Percentiles rank a stretch among this genome's conserved stretches.
Evolutionary conservation across 2,329 filamentous ascomycete species (phyloP).

Genomic region (Tolypocladium tundrense): DNA sequence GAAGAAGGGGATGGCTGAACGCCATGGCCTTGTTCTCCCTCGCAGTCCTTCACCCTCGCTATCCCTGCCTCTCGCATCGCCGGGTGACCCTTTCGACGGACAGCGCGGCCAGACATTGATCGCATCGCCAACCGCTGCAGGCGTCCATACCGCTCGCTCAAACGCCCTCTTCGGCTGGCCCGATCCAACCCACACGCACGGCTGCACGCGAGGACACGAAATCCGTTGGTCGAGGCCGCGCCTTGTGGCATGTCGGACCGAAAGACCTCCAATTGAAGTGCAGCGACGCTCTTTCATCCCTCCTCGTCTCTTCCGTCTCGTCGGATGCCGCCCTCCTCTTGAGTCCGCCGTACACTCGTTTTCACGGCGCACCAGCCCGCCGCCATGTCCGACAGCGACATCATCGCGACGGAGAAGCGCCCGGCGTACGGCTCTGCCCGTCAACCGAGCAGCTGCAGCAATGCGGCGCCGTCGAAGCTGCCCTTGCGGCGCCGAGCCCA

Average conservation of each 20-base stretch:
- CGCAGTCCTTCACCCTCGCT: too few species aligned
- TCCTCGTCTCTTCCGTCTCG: neutral
- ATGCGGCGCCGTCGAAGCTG: neutral
- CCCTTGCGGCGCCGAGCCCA: conserved; percentile 9
- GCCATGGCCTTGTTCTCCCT: neutral
- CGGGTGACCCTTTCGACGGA: neutral
- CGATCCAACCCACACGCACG: neutral
- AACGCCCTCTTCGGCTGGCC: neutral
- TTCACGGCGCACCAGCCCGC: neutral
- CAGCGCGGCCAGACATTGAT: neutral
- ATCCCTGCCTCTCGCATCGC: neutral
- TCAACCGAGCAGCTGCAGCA: conserved; percentile 1
- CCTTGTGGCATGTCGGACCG: neutral
- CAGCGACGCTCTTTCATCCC: neutral
- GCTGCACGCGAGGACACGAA: neutral
- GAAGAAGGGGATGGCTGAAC: neutral
- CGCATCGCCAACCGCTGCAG: neutral
- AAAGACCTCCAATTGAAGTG: neutral
- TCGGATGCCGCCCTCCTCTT: neutral
- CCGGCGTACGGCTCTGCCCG: neutral
- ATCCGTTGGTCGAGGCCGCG: neutral
- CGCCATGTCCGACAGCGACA: conserved; percentile 1
- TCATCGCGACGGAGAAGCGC: neutral
- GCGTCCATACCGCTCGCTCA: neutral
- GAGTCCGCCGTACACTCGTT: neutral